phyloP scores from a whole-genome alignment of 768 basidiomycete genomes.

The Lyophyllum atratum region DNA sequence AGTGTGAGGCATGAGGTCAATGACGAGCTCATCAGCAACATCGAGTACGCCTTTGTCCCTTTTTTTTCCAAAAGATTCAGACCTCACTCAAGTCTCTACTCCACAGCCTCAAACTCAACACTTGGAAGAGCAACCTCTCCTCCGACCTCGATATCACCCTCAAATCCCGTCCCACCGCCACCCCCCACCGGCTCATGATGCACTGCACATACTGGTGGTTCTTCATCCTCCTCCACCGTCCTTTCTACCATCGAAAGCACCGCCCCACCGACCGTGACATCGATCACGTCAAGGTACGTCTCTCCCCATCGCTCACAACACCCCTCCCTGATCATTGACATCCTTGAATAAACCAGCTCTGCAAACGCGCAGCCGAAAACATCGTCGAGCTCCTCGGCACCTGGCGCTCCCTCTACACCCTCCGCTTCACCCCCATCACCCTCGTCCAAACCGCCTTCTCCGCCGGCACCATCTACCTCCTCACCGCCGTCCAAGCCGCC shows the following conservation, averaged over 20 bases:
- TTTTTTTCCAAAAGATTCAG: neutral
- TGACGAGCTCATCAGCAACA: conserved; percentile 50
- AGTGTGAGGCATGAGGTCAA: conserved; percentile 41
- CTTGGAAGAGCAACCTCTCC: conserved; percentile 46
- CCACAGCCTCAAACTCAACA: conserved; percentile 45
- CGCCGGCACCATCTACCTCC: conserved; percentile 59
- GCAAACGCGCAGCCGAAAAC: conserved; percentile 54
- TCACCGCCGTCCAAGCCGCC: conserved; percentile 55
- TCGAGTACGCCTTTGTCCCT: conserved; percentile 47
- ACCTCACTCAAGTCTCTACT: neutral
- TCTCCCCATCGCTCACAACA: conserved; percentile 16
- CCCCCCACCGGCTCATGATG: conserved; percentile 57
- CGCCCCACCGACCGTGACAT: conserved; percentile 41
- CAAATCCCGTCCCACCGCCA: conserved; percentile 46
- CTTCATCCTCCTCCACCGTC: conserved; percentile 61
- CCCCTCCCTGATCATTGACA: conserved; percentile 14
- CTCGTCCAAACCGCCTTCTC: conserved; percentile 59
- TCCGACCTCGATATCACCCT: conserved; percentile 53
- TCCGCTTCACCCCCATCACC: conserved; percentile 61
- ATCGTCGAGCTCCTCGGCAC: conserved; percentile 53
- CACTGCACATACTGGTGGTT: conserved; percentile 61
- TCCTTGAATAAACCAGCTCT: conserved; percentile 42
- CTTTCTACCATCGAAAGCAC: conserved; percentile 48
- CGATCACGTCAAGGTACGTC: conserved; percentile 53
- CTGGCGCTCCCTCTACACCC: conserved; percentile 53